These are phyloP conservation scores for Penicillium daleae DNA, from an alignment of 495 filamentous ascomycete species.

Conservation along the genomic window DNA sequence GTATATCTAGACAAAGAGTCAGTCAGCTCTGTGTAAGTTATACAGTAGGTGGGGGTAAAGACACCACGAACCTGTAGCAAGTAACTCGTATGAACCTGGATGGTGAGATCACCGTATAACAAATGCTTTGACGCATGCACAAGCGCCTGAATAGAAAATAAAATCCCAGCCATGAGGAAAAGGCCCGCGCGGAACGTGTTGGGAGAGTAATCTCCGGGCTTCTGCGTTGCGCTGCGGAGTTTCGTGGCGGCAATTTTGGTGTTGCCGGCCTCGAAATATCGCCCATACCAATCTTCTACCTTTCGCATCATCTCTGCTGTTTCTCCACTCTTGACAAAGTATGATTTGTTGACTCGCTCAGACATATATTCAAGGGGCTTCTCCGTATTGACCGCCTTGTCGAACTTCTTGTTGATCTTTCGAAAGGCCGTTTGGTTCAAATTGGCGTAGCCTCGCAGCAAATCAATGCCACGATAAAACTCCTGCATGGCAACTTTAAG, in stretches of 20 bases:
- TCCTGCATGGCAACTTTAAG: slow-evolving; percentile 89
- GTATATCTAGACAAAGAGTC: slow-evolving; percentile 64
- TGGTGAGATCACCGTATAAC: slow-evolving; percentile 43
- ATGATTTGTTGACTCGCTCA: slow-evolving; percentile 87
- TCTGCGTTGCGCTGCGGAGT: slow-evolving; percentile 68
- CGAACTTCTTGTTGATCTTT: slow-evolving; percentile 98
- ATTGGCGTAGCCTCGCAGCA: slow-evolving; percentile 86
- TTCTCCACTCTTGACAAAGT: slow-evolving; percentile 85
- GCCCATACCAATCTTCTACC: slow-evolving; percentile 87
- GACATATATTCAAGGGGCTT: slow-evolving; percentile 83
- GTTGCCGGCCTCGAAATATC: slow-evolving; percentile 90
- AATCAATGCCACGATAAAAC: slow-evolving; percentile 87
- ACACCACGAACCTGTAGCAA: slow-evolving; percentile 63
- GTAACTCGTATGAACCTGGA: slow-evolving; percentile 67
- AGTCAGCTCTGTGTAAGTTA: slow-evolving; percentile 19
- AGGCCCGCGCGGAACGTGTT: slow-evolving; percentile 80
- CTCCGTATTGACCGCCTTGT: slow-evolving; percentile 81
- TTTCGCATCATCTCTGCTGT: slow-evolving; percentile 75
- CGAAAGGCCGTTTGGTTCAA: slow-evolving; percentile 91
- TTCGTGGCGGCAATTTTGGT: slow-evolving; percentile 88
- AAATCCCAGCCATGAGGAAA: slow-evolving; percentile 70
- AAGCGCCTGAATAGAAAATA: slow-evolving; percentile 76
- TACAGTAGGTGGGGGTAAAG: slow-evolving; percentile 1
- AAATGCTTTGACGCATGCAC: slow-evolving; percentile 65
- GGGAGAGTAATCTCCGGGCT: slow-evolving; percentile 68